These are phyloP conservation scores for Psilocybe tampanensis DNA, from an alignment of 768 basidiomycete genomes.

Conservation along the genomic window DNA sequence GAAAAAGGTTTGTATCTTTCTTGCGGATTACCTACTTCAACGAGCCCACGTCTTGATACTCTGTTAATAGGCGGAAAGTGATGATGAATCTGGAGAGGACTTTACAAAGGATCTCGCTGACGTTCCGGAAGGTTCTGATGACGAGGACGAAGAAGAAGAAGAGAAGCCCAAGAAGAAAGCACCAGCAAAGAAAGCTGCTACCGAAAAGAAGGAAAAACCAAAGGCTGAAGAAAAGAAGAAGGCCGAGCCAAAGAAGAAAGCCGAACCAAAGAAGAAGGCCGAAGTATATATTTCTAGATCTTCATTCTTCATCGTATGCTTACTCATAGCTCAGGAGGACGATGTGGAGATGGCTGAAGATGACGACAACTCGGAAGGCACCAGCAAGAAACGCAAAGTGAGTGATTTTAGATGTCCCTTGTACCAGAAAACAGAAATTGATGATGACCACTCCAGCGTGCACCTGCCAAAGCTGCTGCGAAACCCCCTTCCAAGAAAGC, in stretches of 20 bases:
- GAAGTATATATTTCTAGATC: neutral
- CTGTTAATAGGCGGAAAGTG: constrained; percentile 1
- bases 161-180: constrained; percentile 51
- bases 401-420: neutral
- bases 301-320: neutral
- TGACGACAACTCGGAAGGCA: constrained; percentile 43
- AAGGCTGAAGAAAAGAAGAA: constrained; percentile 45
- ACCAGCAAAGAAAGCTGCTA: constrained; percentile 39
- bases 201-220: constrained; percentile 17
- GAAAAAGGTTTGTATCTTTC: constrained; percentile 21
- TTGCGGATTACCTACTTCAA: no score
- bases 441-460: constrained; percentile 19
- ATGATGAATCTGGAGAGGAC: constrained; percentile 41
- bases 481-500: constrained; percentile 53
- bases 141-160: constrained; percentile 31
- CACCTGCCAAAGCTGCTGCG: constrained; percentile 38
- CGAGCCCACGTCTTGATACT: no score
- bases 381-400: constrained; percentile 76
- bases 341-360: constrained; percentile 44
- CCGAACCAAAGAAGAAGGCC: constrained; percentile 9
- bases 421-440: neutral
- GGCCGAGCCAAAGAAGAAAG: constrained; percentile 16
- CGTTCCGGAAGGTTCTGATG: constrained; percentile 34
- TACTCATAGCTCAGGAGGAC: constrained; percentile 27
- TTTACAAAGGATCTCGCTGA: constrained; percentile 43